Conservation (phyloP, 768 basidiomycete species). For the Naganishia friedmannii region DNA sequence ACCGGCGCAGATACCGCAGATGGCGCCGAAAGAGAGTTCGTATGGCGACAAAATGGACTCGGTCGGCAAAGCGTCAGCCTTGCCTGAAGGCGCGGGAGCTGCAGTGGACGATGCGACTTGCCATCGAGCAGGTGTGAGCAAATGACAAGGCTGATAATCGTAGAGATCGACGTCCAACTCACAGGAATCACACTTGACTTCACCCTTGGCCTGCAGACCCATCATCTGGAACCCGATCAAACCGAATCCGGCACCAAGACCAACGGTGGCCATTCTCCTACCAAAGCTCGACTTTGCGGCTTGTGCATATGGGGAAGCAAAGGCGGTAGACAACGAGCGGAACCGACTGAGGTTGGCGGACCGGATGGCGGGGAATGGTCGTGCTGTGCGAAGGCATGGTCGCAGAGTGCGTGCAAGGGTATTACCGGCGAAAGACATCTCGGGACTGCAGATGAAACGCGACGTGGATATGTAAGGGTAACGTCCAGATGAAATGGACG, state of each 20-base stretch:
- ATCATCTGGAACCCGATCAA: constrained; percentile 15
- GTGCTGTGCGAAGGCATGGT: constrained; percentile 3
- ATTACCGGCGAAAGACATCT: constrained; percentile 3
- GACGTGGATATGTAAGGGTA: no score
- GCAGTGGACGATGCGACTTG: neutral
- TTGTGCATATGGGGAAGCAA: constrained; percentile 5
- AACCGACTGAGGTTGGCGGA: neutral
- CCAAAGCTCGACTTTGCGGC: constrained; percentile 18
- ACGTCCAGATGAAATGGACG: no score
- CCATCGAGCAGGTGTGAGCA: neutral
- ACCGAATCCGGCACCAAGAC: constrained; percentile 4
- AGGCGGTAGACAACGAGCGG: neutral
- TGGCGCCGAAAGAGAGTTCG: constrained; percentile 83
- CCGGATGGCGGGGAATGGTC: constrained; percentile 8
- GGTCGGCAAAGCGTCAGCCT: constrained; percentile 33
- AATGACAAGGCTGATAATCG: neutral
- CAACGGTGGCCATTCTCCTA: constrained; percentile 2
- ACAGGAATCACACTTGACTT: constrained; percentile 17
- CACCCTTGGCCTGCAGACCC: neutral
- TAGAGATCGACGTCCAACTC: neutral
- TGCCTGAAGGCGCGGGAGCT: constrained; percentile 1
- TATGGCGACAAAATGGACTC: constrained; percentile 72
- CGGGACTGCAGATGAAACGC: neutral
- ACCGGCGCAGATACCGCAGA: constrained; percentile 82
- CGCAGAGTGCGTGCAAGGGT: constrained; percentile 5